Base-by-base conservation (phyloP, 441 rosid genomes). In the Brassica hybrid region DNA sequence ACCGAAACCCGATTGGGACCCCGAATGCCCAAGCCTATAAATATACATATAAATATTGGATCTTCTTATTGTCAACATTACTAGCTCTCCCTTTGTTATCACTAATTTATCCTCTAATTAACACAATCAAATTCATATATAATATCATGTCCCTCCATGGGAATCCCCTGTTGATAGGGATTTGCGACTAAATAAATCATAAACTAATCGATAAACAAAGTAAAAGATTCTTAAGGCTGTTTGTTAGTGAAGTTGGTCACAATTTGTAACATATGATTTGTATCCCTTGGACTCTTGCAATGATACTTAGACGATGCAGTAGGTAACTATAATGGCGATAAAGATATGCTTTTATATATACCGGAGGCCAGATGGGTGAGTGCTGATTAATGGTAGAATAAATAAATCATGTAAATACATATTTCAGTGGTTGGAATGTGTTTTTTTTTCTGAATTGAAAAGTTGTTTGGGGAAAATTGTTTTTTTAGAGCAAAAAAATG, bases 201-300 rank as follows among this genome's bases (percentile, higher is more conserved):
- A 76, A 59, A 69, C 27, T 14, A 59, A 36, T 16, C 48, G 5
- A 19, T 5, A 18, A 16, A 9, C 6, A 61, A 59, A 67, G 62
- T 59, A 57, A 75, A 58, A 32, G 23, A 10, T 23, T 60, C 50
- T 30, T 75, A 32, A 36, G 16, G 19, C 18, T 59, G 74, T 36
- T 69, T 64, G 65, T 12, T 69, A 38, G 65, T 27, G 59, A 38
- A 69, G 43, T 61, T 69, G 30, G 41, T 52, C 57, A 34, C 70
- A 52, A 5, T 45, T 69, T 52, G 57, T 27, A 69, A 21, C 10
- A 43, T 58, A 60, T 16, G 62, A 45, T 59, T 19, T 65, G 27
- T 54, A 56, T 65, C 65, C 54, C 17, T 58, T 45, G 60, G 78
- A 68, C 73, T 32, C 69, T 48, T 68, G 62, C 54, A 75, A 34